Evolutionary conservation across 164 flowering plant genomes (phyloP).

Genomic region (Piper longum): DNA sequence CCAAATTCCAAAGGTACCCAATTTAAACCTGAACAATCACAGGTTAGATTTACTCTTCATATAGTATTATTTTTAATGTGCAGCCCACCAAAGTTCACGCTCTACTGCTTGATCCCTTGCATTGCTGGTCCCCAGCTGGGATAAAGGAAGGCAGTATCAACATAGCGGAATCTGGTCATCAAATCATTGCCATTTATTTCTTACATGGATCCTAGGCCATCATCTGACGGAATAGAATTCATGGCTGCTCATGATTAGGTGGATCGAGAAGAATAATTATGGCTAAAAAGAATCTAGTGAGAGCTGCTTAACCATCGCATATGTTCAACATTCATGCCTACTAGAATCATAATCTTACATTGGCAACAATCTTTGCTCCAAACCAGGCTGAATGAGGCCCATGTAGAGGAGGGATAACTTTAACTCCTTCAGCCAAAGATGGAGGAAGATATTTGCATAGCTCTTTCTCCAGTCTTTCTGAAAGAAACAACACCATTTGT

Average conservation of each 20-base stretch:
- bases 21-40: too few relatives aligned
- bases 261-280: background rate
- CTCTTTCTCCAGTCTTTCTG: conserved; percentile 89
- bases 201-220: too few relatives aligned
- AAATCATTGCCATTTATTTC: too few relatives aligned
- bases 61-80: too few relatives aligned
- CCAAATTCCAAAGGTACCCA: too few relatives aligned
- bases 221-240: background rate
- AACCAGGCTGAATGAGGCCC: conserved; percentile 81
- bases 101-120: too few relatives aligned
- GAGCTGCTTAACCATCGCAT: background rate
- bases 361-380: conserved; percentile 79
- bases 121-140: too few relatives aligned
- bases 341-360: conserved; percentile 32
- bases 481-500: conserved; percentile 1
- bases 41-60: too few relatives aligned
- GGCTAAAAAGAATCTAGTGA: background rate
- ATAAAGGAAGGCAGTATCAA: too few relatives aligned
- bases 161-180: too few relatives aligned
- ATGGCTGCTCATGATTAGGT: background rate
- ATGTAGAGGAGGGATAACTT: conserved; percentile 70
- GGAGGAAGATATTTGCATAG: conserved; percentile 33
- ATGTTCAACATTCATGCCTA: background rate
- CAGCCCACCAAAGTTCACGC: too few relatives aligned
- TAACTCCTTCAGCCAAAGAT: conserved; percentile 39